These are phyloP conservation scores for Plantago coronopus DNA, from an alignment of 305 asterid species.

Conservation along the genomic window DNA sequence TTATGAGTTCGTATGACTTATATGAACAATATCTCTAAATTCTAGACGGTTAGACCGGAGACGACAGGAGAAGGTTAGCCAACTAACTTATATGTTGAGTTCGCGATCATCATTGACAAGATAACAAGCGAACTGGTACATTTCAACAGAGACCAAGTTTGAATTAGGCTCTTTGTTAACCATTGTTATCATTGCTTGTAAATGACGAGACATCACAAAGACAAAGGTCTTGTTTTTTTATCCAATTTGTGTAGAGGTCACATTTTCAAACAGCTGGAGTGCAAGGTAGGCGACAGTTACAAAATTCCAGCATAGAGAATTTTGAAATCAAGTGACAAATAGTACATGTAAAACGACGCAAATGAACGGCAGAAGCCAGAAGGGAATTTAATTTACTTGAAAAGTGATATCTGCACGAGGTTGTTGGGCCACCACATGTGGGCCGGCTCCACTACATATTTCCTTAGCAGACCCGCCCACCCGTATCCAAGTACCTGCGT, in stretches of 20 bases:
- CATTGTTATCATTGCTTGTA: too few relatives aligned
- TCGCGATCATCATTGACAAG: too few relatives aligned
- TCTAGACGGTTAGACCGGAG: too few relatives aligned
- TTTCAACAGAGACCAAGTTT: too few relatives aligned
- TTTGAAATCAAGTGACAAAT: not conserved
- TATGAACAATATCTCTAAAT: too few relatives aligned
- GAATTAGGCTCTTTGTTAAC: too few relatives aligned
- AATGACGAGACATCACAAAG: too few relatives aligned
- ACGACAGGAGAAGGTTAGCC: too few relatives aligned
- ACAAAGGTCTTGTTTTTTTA: not conserved
- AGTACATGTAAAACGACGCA: not conserved
- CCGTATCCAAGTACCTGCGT: slow-evolving; percentile 76
- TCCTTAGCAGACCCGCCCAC: slow-evolving; percentile 85
- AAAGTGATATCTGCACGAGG: slow-evolving; percentile 77
- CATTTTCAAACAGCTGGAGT: slow-evolving; percentile 1
- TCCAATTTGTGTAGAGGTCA: not conserved
- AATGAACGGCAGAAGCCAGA: slow-evolving; percentile 7
- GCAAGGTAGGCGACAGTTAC: not conserved
- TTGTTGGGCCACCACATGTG: slow-evolving; percentile 96
- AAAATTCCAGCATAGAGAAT: not conserved
- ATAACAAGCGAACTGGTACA: too few relatives aligned
- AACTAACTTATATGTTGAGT: too few relatives aligned
- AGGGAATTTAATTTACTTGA: slow-evolving; percentile 37
- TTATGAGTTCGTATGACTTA: not conserved
- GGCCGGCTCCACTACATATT: slow-evolving; percentile 87